phyloP scores from a whole-genome alignment of 2,329 filamentous ascomycete genomes.

The Hyphodiscus sp. region DNA sequence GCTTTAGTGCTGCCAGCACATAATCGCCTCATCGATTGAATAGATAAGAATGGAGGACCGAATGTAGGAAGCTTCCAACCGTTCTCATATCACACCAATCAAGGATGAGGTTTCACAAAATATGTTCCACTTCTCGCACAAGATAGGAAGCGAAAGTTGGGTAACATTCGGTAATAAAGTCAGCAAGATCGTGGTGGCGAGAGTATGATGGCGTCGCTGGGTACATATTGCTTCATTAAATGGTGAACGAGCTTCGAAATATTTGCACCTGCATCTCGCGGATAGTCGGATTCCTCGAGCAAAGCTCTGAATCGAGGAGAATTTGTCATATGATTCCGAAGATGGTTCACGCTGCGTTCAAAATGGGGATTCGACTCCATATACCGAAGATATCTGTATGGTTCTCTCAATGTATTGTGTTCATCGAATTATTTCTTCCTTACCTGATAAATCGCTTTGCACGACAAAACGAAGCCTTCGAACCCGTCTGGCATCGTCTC shows the following conservation, averaged over 20 bases:
- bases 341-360: not conserved
- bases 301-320: not conserved
- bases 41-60: not conserved
- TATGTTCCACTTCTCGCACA: not conserved
- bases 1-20: not conserved
- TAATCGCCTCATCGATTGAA: not conserved
- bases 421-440: not conserved
- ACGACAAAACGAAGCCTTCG: not conserved
- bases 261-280: not conserved
- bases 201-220: not conserved
- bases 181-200: not conserved
- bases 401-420: not conserved
- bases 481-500: conserved; percentile 2
- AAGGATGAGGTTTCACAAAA: not conserved
- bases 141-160: not conserved
- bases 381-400: not conserved
- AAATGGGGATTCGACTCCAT: not conserved
- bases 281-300: not conserved
- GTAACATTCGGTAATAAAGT: conserved; percentile 1
- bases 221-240: not conserved
- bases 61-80: not conserved
- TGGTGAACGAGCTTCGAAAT: not conserved
- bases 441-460: not conserved
- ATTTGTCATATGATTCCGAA: not conserved
- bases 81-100: not conserved